These are phyloP conservation scores for Phytopythium boreale DNA, from an alignment of 352 stramenopile species.

Conservation along the genomic window DNA sequence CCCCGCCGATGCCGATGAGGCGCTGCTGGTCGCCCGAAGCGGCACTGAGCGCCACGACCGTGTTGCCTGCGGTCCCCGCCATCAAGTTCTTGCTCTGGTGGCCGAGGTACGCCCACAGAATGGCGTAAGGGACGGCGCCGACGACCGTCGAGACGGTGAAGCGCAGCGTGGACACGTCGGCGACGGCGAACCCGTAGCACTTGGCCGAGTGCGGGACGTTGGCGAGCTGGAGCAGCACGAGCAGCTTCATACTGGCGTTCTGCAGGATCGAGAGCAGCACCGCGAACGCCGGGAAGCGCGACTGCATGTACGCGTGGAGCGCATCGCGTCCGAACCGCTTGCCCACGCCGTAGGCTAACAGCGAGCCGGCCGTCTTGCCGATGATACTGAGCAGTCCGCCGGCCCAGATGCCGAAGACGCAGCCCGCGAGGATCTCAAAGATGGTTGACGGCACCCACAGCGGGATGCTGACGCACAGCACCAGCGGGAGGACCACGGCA, in stretches of 20 bases:
- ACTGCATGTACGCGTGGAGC: conserved; percentile 49
- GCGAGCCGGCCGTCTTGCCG: conserved; percentile 56
- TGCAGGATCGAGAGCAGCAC: conserved; percentile 49
- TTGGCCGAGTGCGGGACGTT: conserved; percentile 71
- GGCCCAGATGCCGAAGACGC: conserved; percentile 51
- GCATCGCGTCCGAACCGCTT: conserved; percentile 53
- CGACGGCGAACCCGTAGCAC: conserved; percentile 71
- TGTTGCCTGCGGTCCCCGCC: conserved; percentile 10
- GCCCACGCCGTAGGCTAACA: conserved; percentile 61
- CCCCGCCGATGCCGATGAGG: conserved; percentile 25
- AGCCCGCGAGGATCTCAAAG: conserved; percentile 63
- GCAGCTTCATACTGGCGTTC: conserved; percentile 65
- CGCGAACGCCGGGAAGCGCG: conserved; percentile 50
- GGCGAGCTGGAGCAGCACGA: conserved; percentile 70
- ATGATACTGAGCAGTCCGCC: conserved; percentile 50
- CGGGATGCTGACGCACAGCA: conserved; percentile 51
- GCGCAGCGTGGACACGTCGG: conserved; percentile 45
- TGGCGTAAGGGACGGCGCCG: conserved; percentile 45
- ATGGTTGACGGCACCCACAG: conserved; percentile 64
- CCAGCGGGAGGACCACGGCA: conserved; percentile 50
- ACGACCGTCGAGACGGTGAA: conserved; percentile 61
- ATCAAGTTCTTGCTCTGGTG: conserved; percentile 51
- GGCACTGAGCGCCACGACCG: conserved; percentile 10
- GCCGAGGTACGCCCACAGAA: conserved; percentile 68
- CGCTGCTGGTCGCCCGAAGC: conserved; percentile 22